Evolutionary conservation across 1,284 basidiomycete genomes (phyloP).

Genomic region (Schizophyllum amplum): DNA sequence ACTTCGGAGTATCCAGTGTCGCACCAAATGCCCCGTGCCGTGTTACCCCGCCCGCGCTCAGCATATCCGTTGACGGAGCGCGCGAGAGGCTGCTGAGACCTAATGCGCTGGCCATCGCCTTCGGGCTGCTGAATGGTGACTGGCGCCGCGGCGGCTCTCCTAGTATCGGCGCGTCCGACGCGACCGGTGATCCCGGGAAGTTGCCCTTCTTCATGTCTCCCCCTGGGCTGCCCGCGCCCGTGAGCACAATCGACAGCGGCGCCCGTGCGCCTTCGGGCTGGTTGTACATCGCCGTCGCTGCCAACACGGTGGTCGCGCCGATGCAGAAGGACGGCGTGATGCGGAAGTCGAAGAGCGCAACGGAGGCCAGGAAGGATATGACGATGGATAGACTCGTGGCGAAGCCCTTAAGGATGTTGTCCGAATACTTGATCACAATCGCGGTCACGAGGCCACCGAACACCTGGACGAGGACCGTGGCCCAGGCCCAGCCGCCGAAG

Average conservation of each 20-base stretch:
- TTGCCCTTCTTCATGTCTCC: not conserved
- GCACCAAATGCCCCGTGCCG: not conserved
- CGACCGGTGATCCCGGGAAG: not conserved
- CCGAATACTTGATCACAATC: conserved; percentile 81
- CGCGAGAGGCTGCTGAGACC: not conserved
- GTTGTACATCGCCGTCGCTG: conserved; percentile 85
- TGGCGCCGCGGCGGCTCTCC: not conserved
- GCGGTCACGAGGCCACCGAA: conserved; percentile 91
- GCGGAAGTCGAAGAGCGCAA: conserved; percentile 82
- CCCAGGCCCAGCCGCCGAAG: conserved; percentile 92
- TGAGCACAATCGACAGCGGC: not conserved
- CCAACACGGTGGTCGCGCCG: conserved; percentile 79
- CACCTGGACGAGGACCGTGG: conserved; percentile 85
- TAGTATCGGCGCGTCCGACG: not conserved
- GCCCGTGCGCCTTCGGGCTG: conserved; percentile 27
- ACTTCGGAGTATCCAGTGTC: not conserved
- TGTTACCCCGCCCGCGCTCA: not conserved
- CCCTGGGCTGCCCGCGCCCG: not conserved
- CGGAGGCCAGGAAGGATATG: conserved; percentile 87
- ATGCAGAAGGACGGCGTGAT: conserved; percentile 84
- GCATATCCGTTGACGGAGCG: not conserved
- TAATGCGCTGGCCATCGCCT: not conserved
- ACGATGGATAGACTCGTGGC: conserved; percentile 92
- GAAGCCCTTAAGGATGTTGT: conserved; percentile 92
- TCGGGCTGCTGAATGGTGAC: not conserved